phyloP scores from a whole-genome alignment of 768 basidiomycete genomes.

The Galerina marginata region DNA sequence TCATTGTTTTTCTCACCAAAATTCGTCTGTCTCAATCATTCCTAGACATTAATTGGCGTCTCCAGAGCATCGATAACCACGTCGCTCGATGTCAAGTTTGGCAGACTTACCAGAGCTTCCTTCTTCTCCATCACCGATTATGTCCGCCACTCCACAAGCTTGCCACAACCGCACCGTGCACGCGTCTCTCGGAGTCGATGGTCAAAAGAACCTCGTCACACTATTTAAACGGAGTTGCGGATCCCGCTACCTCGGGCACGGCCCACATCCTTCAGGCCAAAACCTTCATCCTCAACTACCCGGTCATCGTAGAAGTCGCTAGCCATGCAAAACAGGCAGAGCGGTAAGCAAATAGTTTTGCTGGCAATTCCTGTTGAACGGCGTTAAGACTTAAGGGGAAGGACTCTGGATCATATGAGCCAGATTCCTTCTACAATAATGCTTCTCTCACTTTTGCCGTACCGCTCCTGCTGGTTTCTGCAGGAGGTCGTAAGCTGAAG shows the following conservation, averaged over 20 bases:
- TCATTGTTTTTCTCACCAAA: neutral
- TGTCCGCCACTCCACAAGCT: constrained; percentile 15
- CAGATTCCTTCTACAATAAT: too few species aligned
- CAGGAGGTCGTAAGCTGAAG: too few species aligned
- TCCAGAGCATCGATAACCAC: neutral
- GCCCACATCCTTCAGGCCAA: neutral
- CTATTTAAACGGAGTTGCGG: neutral
- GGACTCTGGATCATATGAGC: too few species aligned
- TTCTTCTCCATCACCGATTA: constrained; percentile 24
- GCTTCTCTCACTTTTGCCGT: too few species aligned
- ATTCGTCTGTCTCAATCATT: neutral
- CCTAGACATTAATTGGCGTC: neutral
- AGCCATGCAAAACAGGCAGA: too few species aligned
- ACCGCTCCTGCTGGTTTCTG: too few species aligned
- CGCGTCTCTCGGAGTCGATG: neutral
- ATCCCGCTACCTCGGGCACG: neutral
- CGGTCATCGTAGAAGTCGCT: too few species aligned
- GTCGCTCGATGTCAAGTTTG: neutral
- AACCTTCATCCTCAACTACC: neutral
- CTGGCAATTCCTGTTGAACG: too few species aligned
- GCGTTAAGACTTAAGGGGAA: too few species aligned
- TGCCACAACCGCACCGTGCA: neutral
- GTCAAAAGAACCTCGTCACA: neutral
- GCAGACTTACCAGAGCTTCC: constrained; percentile 2
- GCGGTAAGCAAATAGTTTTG: too few species aligned